Evolutionary conservation across 2,329 filamentous ascomycete genomes (phyloP).

Genomic region (Grosmannia serpens): DNA sequence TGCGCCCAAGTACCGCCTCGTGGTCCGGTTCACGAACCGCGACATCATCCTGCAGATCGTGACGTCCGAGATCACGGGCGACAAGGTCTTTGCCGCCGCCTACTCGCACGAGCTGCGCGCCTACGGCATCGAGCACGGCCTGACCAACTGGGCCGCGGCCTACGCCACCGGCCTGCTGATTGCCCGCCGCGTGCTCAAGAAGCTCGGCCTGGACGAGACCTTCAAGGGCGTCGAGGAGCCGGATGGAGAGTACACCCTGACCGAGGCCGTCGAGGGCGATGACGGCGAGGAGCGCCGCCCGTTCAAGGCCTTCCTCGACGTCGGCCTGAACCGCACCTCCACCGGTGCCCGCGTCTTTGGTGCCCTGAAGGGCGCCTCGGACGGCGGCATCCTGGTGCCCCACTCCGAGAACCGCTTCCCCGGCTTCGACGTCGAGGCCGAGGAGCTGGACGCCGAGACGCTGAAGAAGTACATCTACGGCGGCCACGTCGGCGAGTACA

Average conservation of each 20-base stretch:
- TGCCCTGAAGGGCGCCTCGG: constrained; percentile 98
- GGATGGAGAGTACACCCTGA: constrained; percentile 90
- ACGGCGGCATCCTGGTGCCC: constrained; percentile 92
- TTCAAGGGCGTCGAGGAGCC: constrained; percentile 96
- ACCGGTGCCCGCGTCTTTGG: constrained; percentile 98
- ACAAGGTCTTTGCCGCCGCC: constrained; percentile 89
- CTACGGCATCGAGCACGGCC: constrained; percentile 96
- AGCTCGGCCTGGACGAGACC: constrained; percentile 87
- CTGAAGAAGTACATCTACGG: constrained; percentile 99
- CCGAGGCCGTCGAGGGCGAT: constrained; percentile 83
- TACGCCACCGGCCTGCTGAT: constrained; percentile 95
- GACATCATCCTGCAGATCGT: constrained; percentile 99
- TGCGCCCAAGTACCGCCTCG: constrained; percentile 98
- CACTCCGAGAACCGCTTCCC: constrained; percentile 99
- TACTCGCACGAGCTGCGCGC: constrained; percentile 96
- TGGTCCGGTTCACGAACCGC: constrained; percentile 98
- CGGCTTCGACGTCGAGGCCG: constrained; percentile 90
- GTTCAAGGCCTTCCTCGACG: constrained; percentile 98
- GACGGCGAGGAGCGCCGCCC: constrained; percentile 81
- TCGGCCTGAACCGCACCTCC: constrained; percentile 92
- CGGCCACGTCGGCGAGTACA: constrained; percentile 99
- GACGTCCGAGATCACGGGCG: constrained; percentile 87
- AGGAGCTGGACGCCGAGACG: constrained; percentile 95
- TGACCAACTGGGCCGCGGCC: constrained; percentile 98
- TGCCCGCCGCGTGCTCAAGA: constrained; percentile 91